A percentile compares a stretch with the other conserved stretches of the same genome.
Conservation (phyloP, 768 basidiomycete species). For the Tulasnella sp. region DNA sequence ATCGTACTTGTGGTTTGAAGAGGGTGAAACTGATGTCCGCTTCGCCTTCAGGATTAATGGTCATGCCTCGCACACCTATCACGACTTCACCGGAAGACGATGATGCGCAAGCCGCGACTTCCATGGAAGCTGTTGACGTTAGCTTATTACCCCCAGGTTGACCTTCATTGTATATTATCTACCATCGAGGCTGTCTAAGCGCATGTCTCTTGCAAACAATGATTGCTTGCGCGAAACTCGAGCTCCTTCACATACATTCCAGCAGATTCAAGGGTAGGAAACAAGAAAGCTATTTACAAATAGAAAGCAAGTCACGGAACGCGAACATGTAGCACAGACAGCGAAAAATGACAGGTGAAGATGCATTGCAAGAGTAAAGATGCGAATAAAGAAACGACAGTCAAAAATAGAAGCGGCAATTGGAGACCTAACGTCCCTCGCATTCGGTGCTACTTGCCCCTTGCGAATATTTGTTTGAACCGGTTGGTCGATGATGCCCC, state of each 20-base stretch:
- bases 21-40: conserved; percentile 2
- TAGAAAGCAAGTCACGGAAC: not conserved
- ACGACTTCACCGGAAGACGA: conserved; percentile 41
- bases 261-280: not conserved
- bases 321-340: not conserved
- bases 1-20: not conserved
- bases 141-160: conserved; percentile 91
- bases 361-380: not conserved
- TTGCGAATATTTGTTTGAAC: conserved; percentile 5
- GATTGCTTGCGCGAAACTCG: not conserved
- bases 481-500: not conserved
- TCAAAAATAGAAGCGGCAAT: not conserved
- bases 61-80: conserved; percentile 95
- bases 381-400: not conserved
- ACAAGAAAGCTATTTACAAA: not conserved
- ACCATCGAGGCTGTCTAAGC: not conserved
- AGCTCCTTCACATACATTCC: no score
- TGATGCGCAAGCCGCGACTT: conserved; percentile 35
- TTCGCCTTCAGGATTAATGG: conserved; percentile 68
- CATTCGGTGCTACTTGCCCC: not conserved
- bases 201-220: not conserved
- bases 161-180: conserved; percentile 4
- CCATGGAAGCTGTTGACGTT: conserved; percentile 63
- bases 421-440: not conserved
- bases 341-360: not conserved